A percentile compares a stretch with the other conserved stretches of the same genome.
Evolutionary conservation across 129 eudicot genomes (phyloP).

Genomic region (Calendula officinalis): DNA sequence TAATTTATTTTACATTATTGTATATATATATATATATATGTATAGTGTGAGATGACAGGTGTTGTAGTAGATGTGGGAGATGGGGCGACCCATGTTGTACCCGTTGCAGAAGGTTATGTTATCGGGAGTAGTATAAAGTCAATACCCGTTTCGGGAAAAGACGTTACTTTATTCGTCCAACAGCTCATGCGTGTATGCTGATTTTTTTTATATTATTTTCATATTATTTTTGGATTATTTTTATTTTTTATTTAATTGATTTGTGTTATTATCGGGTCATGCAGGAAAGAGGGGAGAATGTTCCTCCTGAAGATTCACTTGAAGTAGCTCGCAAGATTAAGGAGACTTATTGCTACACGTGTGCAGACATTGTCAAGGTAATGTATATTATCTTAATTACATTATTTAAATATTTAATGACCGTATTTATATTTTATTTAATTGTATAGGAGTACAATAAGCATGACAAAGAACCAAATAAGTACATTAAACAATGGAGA

Average conservation of each 20-base stretch:
- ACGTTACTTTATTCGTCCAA: slow-evolving; percentile 82
- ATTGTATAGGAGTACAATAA: slow-evolving; percentile 85
- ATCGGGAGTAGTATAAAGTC: slow-evolving; percentile 98
- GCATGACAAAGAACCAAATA: slow-evolving; percentile 92
- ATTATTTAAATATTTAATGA: not conserved
- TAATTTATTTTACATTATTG: slow-evolving; percentile 20
- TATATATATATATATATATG: slow-evolving; percentile 26
- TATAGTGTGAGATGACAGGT: slow-evolving; percentile 99
- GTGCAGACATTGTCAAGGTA: slow-evolving; percentile 97
- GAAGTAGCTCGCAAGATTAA: slow-evolving; percentile 93
- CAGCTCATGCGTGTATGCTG: slow-evolving; percentile 82
- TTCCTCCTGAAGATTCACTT: slow-evolving; percentile 95
- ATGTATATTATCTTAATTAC: not conserved
- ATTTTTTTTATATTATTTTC: slow-evolving; percentile 18
- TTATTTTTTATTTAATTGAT: slow-evolving; percentile 1
- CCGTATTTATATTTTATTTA: slow-evolving; percentile 16
- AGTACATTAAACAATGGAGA: slow-evolving; percentile 93
- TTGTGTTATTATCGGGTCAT: slow-evolving; percentile 25
- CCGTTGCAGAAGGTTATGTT: slow-evolving; percentile 98
- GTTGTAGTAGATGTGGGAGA: slow-evolving; percentile 97
- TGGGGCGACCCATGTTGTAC: slow-evolving; percentile 96
- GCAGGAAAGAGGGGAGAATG: slow-evolving; percentile 97
- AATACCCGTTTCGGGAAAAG: slow-evolving; percentile 72
- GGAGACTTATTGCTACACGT: slow-evolving; percentile 96
- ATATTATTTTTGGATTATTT: not conserved